phyloP scores from a whole-genome alignment of 176 grass and related monocot genomes.

The Eragrostis nindensis region DNA sequence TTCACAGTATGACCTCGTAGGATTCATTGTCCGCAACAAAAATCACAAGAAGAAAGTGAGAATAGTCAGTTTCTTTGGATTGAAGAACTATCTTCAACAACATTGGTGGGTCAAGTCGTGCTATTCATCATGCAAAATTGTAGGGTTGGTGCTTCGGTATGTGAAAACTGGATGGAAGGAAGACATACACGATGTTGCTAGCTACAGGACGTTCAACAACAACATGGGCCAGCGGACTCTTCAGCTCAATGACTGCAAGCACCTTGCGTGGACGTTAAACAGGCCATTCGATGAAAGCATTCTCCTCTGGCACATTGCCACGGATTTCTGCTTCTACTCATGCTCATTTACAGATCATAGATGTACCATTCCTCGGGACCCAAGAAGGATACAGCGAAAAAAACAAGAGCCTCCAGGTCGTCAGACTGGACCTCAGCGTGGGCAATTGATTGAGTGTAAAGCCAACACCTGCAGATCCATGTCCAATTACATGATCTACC shows the following conservation, averaged over 20 bases:
- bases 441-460: not conserved
- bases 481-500: conserved; percentile 30
- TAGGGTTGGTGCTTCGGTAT: not conserved
- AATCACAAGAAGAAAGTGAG: not conserved
- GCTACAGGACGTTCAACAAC: not conserved
- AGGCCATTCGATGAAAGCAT: conserved; percentile 2
- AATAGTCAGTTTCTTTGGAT: not conserved
- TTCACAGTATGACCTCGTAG: not conserved
- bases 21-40: not conserved
- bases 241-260: not conserved
- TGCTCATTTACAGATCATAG: not conserved
- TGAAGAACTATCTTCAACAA: not conserved
- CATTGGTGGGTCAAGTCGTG: not conserved
- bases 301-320: conserved; percentile 4
- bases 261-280: not conserved
- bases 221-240: not conserved
- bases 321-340: conserved; percentile 12
- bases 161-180: not conserved
- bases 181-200: not conserved
- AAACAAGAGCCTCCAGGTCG: not conserved
- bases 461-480: not conserved
- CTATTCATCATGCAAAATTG: not conserved
- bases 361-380: not conserved
- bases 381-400: too few species aligned
- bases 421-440: not conserved